A percentile compares a stretch with the other conserved stretches of the same genome.
These are phyloP conservation scores for Perkinsus chesapeaki DNA, from an alignment of 169 alveolate genomes.

Conservation along the genomic window DNA sequence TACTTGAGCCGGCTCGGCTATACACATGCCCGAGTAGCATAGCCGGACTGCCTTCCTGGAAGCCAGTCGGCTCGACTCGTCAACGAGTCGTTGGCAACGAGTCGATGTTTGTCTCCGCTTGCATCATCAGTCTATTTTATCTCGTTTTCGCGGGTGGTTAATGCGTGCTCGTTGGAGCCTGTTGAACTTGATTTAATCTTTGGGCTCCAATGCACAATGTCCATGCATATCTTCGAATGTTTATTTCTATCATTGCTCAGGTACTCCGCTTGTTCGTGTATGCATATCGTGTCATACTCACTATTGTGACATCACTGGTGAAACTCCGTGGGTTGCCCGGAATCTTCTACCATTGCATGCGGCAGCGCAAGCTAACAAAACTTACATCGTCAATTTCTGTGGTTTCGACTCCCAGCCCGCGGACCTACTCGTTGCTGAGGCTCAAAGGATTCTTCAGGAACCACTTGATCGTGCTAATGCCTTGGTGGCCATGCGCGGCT, in stretches of 20 bases:
- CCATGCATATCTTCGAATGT: too few relatives aligned
- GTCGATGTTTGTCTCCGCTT: too few relatives aligned
- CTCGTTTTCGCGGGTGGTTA: too few relatives aligned
- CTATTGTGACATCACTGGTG: not conserved
- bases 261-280: not conserved
- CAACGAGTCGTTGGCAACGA: too few relatives aligned
- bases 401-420: not conserved
- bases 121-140: too few relatives aligned
- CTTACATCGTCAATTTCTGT: not conserved
- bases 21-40: too few relatives aligned
- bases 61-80: too few relatives aligned
- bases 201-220: too few relatives aligned
- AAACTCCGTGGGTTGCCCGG: not conserved
- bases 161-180: too few relatives aligned
- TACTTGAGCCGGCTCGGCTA: too few relatives aligned
- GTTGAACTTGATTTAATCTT: too few relatives aligned
- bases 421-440: not conserved
- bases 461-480: not conserved
- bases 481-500: not conserved
- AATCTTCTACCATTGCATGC: not conserved
- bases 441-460: not conserved
- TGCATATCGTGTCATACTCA: not conserved
- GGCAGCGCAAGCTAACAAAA: not conserved
- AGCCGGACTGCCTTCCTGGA: too few relatives aligned
- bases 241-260: not conserved